Base-by-base conservation (phyloP, 345 rosid genomes). In the Brassica carinata region DNA sequence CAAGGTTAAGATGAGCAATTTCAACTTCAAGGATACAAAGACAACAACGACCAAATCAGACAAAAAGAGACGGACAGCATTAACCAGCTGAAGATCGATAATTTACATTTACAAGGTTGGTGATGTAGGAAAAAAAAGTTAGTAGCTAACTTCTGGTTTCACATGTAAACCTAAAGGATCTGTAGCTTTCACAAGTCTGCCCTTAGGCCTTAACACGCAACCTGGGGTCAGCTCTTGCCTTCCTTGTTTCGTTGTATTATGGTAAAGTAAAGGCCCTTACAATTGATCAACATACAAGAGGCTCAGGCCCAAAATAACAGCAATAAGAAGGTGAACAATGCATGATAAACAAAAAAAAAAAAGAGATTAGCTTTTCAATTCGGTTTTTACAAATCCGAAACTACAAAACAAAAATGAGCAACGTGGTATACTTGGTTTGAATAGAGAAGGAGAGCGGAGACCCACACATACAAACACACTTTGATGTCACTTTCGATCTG, bases 401-500 rank as follows among this genome's bases (percentile, higher is more conserved):
- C 59, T n/a, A 53, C 15, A 57, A 23, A 3, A 23, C 40, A 9
- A n/a, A 3, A 65, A 23, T 7, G 14, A 51, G 38, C 18, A 74
- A 48, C 31, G 19, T 63, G 61, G n/a, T 72, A 30, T 30, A 74
- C 48, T 18, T 48, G 64, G 79, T 53, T 43, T 62, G 14, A 71
- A 63, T 13, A 62, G 34, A 43, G 74, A 69, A 69, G 67, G 79
- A 43, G 79, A 76, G 79, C 68, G 26, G 80, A 77, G 74, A 77
- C 69, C 62, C 69, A 69, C 69, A 61, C 30, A 67, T 17, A 77
- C 79, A 77, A 62, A 77, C 65, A 63, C 5, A 71, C 17, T 27
- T 58, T 79, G 82, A 40, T 26, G 69, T 79, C 82, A 67, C 82
- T 30, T 31, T 79, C 78, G 74, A 73, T 72, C 69, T 73, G 74